These are phyloP conservation scores for Hemisphaericaspora lyxosophila DNA, from an alignment of 1,139 yeast genomes.

Conservation along the genomic window DNA sequence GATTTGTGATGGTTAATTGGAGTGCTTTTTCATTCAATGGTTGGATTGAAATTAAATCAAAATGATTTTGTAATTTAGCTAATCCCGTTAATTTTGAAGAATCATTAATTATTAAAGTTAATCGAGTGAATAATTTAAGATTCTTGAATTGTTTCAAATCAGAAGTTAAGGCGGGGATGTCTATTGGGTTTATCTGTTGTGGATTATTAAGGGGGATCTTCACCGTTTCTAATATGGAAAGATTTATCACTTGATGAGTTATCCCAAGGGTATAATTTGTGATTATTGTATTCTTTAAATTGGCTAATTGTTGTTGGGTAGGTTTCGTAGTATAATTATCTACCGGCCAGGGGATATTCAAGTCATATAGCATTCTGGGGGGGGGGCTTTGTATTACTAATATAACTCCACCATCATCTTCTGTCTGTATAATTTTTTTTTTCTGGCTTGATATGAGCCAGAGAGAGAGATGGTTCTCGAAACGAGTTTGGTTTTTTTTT, in stretches of 20 bases:
- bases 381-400: no score
- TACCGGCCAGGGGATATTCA: conserved; percentile 83
- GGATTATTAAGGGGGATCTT: conserved; percentile 52
- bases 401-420: no score
- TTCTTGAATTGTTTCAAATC: conserved; percentile 39
- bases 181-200: conserved; percentile 38
- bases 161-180: conserved; percentile 22
- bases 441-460: no score
- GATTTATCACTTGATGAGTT: conserved; percentile 72
- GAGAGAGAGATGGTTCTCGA: not conserved
- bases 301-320: conserved; percentile 38
- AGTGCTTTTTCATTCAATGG: conserved; percentile 81
- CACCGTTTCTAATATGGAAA: conserved; percentile 54
- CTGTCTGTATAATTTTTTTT: no score
- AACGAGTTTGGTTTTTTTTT: not conserved
- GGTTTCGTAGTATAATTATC: conserved; percentile 44
- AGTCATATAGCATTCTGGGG: conserved; percentile 59
- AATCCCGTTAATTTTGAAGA: conserved; percentile 75
- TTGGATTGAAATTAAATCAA: conserved; percentile 78
- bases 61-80: conserved; percentile 58
- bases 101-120: conserved; percentile 75
- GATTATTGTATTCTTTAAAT: conserved; percentile 49
- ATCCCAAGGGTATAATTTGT: conserved; percentile 67
- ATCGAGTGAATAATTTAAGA: conserved; percentile 61
- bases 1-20: conserved; percentile 66